Percentiles rank a stretch among this genome's conserved stretches.
Evolutionary conservation across 306 rosid species (phyloP).

Genomic region (Fragaria nilgerrensis): DNA sequence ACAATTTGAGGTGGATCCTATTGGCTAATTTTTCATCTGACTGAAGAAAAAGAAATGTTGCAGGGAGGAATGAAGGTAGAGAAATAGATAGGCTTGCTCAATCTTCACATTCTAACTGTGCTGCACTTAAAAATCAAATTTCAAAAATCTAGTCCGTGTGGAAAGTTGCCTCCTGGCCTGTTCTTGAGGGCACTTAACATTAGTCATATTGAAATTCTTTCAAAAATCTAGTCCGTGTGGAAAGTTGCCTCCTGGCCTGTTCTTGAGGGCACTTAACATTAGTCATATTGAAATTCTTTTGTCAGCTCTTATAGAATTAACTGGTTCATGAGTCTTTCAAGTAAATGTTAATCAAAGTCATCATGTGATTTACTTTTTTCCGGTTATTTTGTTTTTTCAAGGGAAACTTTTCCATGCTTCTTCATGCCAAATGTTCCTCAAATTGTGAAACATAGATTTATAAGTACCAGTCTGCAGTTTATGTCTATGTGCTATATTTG

Average conservation of each 20-base stretch:
- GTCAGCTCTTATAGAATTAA: neutral
- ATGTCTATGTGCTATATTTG: slow-evolving; percentile 10
- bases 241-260: neutral
- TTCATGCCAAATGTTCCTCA: neutral
- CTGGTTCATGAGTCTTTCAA: neutral
- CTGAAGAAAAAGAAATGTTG: no score
- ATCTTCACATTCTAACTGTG: no score
- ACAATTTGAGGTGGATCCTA: no score
- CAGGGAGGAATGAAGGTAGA: no score
- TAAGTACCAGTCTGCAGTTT: slow-evolving; percentile 1
- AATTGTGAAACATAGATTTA: neutral
- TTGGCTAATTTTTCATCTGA: no score
- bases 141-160: no score
- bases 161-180: neutral
- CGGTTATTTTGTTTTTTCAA: neutral
- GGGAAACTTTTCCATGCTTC: neutral
- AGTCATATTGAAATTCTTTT: neutral
- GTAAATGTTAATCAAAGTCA: neutral
- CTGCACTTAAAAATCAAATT: no score
- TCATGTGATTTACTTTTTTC: neutral
- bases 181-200: neutral
- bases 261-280: neutral
- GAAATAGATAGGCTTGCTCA: no score
- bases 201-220: neutral
- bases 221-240: neutral